Base-by-base conservation (phyloP, 106 monocot genomes). In the Phalaenopsis equestris region DNA sequence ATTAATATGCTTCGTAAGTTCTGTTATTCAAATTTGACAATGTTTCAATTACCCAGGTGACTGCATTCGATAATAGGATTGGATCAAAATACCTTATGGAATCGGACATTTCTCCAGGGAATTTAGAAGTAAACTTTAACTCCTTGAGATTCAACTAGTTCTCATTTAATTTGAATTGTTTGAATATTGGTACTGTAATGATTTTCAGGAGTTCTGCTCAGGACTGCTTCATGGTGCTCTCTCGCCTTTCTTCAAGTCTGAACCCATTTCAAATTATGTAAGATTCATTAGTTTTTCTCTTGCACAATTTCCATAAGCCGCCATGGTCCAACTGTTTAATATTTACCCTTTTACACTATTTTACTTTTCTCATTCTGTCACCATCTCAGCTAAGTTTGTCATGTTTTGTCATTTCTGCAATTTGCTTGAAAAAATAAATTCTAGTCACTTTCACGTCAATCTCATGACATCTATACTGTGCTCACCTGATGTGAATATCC, bases 41-140 rank as follows among this genome's bases (percentile, higher is more conserved):
- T 76, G 18, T 79, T 80, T 43, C 81, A 45, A 37, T 79, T 84
- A 12, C 17, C 37, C 88, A 99, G 99, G 95, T 95, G 55, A 84
- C 91, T 84, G 94, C 95, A 77, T 99, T 99, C 90, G 91, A 99
- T 87, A 95, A 89, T 78, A 94, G 80, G 48, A 74, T 81, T 78
- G 93, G 91, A 47, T 85, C 86, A 41, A 99, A 99, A 77, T 88
- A 95, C 80, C 77, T 94, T 78, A 74, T 99, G 81, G 93, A 99
- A 82, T 84, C 85, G 42, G 91, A 99, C 80, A 55, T 86, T 76
- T 88, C 93, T 23, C 19, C 73, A 70, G 77, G 41, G 46, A 93
- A 87, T 76, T 80, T 99, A 79, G 88, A 95, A 55, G 99, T 93
- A 90, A 37, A 82, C 84, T 39, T 38, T 52, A 43, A 76, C 21